Base-by-base conservation (phyloP, 768 basidiomycete species). In the Mycena alexandri region DNA sequence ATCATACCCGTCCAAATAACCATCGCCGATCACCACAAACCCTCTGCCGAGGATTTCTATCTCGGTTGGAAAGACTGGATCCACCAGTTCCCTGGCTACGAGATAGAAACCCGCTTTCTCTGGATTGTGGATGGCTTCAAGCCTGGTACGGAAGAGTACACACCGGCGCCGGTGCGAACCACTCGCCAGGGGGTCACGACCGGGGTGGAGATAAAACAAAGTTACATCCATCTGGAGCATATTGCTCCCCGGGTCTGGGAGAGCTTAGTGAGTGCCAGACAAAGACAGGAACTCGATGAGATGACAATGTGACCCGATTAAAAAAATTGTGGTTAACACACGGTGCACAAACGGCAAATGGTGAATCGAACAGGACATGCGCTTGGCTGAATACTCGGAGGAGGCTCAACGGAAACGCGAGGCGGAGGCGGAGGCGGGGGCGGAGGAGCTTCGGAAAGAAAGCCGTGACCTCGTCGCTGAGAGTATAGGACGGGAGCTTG, bases 401-500 rank as follows among this genome's bases (percentile, higher is more conserved):
- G 94, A 95, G 74, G 84, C 88, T 9, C 74, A 88, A 57, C 85
- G 83, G 74, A 86, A 83, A 76, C 90, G 91, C 70, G 93, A 93
- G 57, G 81, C 85, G 41, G 92, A 95, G 78, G 86, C 87, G 1
- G 93, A 94, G n/a, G n/a, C n/a, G n/a, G n/a, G n/a, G n/a, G n/a
- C n/a, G n/a, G n/a, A n/a, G 75, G 90, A 96, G 75, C 87, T 95
- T 55, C 89, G 91, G 76, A 90, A 92, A 74, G 93, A 97, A 73
- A 93, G 93, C 66, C 94, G 98, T 71, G 90, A 95, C 72, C 82
- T 99, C 70, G 97, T 98, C 17, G 98, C 95, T 0, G 96, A 98
- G 79, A 96, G 91, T 71, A 98, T 99, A 71, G 86, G 87, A 68
- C 86, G 96, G 25, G 97, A 98, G 80, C 79, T 99, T 29, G 91